Base-by-base conservation (phyloP, 805 yeast genomes). In the Blastobotrys muscicola region DNA sequence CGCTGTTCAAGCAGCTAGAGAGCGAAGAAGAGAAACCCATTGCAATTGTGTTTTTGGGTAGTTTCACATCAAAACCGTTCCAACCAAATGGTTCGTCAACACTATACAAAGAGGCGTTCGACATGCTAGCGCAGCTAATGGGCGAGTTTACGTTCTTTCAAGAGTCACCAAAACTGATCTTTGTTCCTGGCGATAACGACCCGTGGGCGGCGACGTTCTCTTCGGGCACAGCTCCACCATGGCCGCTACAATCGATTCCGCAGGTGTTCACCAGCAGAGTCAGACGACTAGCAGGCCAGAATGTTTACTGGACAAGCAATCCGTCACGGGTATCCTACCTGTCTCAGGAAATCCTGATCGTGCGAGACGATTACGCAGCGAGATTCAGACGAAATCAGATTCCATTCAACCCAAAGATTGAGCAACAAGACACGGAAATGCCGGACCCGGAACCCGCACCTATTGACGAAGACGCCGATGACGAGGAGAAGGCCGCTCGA, bases 111-210 rank as follows among this genome's bases (percentile, higher is more conserved):
- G 71, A 46, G 58, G 73, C 74, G 20, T 89, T 92, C 62, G 95
- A 89, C 54, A 67, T 76, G 2, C 67, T 92, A 11, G 90, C 94
- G 0, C 67, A 70, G 2, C 54, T 85, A 2, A 56, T 92, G 13
- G 72, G 80, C 8, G 68, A 72, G 39, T 83, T 67, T 52, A 82
- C 85, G 0, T 57, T 60, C 3, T 61, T 86, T 5, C 64, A 78
- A 10, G 56, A 65, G 6, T 57, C 64, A 5, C 70, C 82, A 26
- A 78, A 81, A 41, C 61, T 92, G 26, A 64, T 86, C 1, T 75
- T 92, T 46, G 67, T 90, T 1, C 97, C 97, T 0, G 97, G 98
- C 1, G 76, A 77, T 35, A 83, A 85, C 52, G 99, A 92, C 62
- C 96, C 96, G 0, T 92, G 97, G 97, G 79, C 80, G 31, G 75